Evolutionary conservation across 805 yeast genomes (phyloP).

Genomic region (Cyberlindnera veronae): DNA sequence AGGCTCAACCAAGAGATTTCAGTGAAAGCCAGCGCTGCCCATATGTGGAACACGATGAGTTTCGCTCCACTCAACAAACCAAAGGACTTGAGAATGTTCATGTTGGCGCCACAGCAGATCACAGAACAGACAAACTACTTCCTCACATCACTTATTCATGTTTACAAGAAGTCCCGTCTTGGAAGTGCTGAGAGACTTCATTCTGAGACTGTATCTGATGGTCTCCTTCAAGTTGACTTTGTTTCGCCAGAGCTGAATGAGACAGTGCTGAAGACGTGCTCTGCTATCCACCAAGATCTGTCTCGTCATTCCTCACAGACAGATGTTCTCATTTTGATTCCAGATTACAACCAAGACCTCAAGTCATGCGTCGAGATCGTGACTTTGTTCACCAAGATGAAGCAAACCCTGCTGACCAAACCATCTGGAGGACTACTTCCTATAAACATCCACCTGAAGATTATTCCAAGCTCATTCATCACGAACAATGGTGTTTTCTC

Average conservation of each 20-base stretch:
- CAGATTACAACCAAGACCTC: slow-evolving; percentile 26
- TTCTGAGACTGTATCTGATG: slow-evolving; percentile 24
- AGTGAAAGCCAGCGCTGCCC: slow-evolving; percentile 45
- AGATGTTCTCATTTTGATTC: slow-evolving; percentile 19
- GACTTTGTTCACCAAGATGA: slow-evolving; percentile 45
- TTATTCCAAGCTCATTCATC: slow-evolving; percentile 41
- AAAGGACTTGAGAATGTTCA: slow-evolving; percentile 50
- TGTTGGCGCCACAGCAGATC: slow-evolving; percentile 36
- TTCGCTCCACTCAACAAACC: slow-evolving; percentile 49
- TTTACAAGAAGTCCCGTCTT: slow-evolving; percentile 46
- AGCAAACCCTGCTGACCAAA: slow-evolving; percentile 28
- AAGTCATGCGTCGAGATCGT: slow-evolving; percentile 46
- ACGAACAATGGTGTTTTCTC: slow-evolving; percentile 32
- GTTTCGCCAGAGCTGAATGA: too few relatives aligned
- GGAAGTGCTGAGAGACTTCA: slow-evolving; percentile 34
- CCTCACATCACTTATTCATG: slow-evolving; percentile 37
- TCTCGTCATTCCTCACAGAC: slow-evolving; percentile 4
- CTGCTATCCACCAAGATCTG: slow-evolving; percentile 3
- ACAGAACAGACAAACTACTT: slow-evolving; percentile 33
- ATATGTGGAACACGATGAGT: slow-evolving; percentile 56
- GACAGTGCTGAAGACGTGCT: slow-evolving; percentile 1
- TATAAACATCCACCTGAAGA: slow-evolving; percentile 29
- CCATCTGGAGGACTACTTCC: slow-evolving; percentile 9
- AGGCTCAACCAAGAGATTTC: slow-evolving; percentile 38
- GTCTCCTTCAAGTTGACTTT: too few relatives aligned